Evolutionary conservation across 1,139 yeast genomes (phyloP).

Genomic region (Meyerozyma athensensis): DNA sequence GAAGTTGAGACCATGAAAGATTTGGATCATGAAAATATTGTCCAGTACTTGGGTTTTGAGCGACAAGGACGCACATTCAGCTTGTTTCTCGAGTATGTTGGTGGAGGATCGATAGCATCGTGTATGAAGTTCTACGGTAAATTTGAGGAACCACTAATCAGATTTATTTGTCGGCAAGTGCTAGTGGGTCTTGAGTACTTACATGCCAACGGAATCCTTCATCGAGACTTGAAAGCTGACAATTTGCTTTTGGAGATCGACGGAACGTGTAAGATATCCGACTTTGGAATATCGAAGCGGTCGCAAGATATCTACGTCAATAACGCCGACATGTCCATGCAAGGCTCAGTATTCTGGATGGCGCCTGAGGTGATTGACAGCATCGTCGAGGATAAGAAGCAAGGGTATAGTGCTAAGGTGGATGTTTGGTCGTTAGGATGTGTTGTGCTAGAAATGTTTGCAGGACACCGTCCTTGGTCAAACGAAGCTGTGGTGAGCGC

Average conservation of each 20-base stretch:
- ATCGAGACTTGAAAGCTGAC: slow-evolving; percentile 95
- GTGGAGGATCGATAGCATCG: slow-evolving; percentile 95
- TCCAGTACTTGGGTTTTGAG: slow-evolving; percentile 93
- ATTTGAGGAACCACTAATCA: slow-evolving; percentile 74
- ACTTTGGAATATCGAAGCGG: slow-evolving; percentile 91
- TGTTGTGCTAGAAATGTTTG: slow-evolving; percentile 92
- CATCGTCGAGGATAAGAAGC: slow-evolving; percentile 68
- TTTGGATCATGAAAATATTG: slow-evolving; percentile 88
- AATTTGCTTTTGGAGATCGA: slow-evolving; percentile 83
- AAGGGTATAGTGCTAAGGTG: slow-evolving; percentile 94
- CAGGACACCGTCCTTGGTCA: slow-evolving; percentile 82
- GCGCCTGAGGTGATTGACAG: slow-evolving; percentile 97
- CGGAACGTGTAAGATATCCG: slow-evolving; percentile 94
- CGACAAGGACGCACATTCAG: slow-evolving; percentile 71
- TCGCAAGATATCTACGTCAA: slow-evolving; percentile 85
- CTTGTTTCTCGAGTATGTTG: slow-evolving; percentile 88
- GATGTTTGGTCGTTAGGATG: slow-evolving; percentile 94
- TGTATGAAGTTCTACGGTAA: slow-evolving; percentile 79
- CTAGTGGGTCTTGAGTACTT: slow-evolving; percentile 79
- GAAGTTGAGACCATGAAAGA: slow-evolving; percentile 96
- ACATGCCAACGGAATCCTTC: slow-evolving; percentile 83
- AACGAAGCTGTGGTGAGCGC: slow-evolving; percentile 77
- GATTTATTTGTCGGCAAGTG: slow-evolving; percentile 74
- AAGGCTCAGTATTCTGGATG: slow-evolving; percentile 99
- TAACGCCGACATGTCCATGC: slow-evolving; percentile 88